These are phyloP conservation scores for Chalciporus chontae DNA, from an alignment of 768 basidiomycete genomes.

Conservation along the genomic window DNA sequence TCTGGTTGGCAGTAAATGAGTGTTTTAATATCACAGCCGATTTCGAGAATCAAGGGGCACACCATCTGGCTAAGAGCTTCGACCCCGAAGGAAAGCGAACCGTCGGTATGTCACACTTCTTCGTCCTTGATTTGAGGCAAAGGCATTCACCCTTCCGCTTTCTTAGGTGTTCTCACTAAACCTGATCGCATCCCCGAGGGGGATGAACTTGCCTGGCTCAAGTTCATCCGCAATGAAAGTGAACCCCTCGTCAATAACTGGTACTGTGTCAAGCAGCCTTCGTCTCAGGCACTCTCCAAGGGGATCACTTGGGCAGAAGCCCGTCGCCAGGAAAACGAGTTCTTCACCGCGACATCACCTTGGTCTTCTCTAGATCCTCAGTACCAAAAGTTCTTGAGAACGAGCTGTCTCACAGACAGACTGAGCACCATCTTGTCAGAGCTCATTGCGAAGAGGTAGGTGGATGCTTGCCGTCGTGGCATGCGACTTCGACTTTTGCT, in stretches of 20 bases:
- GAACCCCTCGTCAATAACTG: conserved; percentile 27
- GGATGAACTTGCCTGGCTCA: conserved; percentile 45
- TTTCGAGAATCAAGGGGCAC: conserved; percentile 76
- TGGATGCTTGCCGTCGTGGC: not conserved
- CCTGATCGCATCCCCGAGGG: conserved; percentile 51
- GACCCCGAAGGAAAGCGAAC: conserved; percentile 67
- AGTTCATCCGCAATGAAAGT: conserved; percentile 51
- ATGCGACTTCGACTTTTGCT: not conserved
- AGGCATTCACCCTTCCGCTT: not conserved
- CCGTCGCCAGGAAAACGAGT: conserved; percentile 51
- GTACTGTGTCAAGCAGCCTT: conserved; percentile 43
- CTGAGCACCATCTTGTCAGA: conserved; percentile 61
- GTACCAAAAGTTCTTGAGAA: conserved; percentile 53
- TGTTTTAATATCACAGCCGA: conserved; percentile 54
- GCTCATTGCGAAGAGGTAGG: conserved; percentile 57
- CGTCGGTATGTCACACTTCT: conserved; percentile 46
- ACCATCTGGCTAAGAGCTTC: conserved; percentile 54
- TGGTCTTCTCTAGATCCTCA: conserved; percentile 53
- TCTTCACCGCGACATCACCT: conserved; percentile 48
- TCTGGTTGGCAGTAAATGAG: not conserved
- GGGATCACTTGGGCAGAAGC: conserved; percentile 55
- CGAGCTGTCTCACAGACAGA: conserved; percentile 50
- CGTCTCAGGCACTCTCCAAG: conserved; percentile 18
- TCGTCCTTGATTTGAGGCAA: too few relatives aligned
- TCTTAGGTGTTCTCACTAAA: conserved; percentile 66